A percentile compares a stretch with the other conserved stretches of the same genome.
Evolutionary conservation across 306 rosid genomes (phyloP).

Genomic region (Clitoria ternatea): DNA sequence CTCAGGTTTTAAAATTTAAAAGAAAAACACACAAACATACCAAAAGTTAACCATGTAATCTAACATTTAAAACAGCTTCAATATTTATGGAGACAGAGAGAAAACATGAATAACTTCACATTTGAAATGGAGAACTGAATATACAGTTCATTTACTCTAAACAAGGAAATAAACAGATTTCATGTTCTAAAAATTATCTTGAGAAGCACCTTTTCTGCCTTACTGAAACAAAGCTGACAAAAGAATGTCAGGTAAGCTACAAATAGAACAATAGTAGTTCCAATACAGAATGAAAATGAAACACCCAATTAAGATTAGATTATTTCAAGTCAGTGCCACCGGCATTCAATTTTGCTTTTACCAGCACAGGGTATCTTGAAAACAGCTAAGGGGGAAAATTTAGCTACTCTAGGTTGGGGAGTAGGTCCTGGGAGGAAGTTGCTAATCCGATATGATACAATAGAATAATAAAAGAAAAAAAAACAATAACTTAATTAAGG

Average conservation of each 20-base stretch:
- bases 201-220: constrained; percentile 1
- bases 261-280: neutral
- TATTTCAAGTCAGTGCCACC: neutral
- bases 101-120: constrained; percentile 14
- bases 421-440: too few relatives aligned
- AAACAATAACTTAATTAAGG: too few relatives aligned
- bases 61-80: constrained; percentile 8
- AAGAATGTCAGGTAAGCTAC: neutral
- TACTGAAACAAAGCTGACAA: neutral
- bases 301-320: neutral
- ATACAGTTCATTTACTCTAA: constrained; percentile 9
- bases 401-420: too few relatives aligned
- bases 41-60: constrained; percentile 4
- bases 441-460: too few relatives aligned
- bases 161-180: neutral
- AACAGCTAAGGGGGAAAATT: too few relatives aligned
- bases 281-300: neutral
- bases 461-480: too few relatives aligned
- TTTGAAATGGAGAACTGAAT: constrained; percentile 14
- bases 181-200: neutral
- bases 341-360: neutral
- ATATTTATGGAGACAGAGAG: constrained; percentile 14
- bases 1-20: constrained; percentile 15
- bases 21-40: neutral
- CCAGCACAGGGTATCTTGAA: too few relatives aligned